Evolutionary conservation across 1,284 basidiomycete species (phyloP), one percentile per base, ranked within the genome.

Genomic region (Abortiporus biennis): DNA sequence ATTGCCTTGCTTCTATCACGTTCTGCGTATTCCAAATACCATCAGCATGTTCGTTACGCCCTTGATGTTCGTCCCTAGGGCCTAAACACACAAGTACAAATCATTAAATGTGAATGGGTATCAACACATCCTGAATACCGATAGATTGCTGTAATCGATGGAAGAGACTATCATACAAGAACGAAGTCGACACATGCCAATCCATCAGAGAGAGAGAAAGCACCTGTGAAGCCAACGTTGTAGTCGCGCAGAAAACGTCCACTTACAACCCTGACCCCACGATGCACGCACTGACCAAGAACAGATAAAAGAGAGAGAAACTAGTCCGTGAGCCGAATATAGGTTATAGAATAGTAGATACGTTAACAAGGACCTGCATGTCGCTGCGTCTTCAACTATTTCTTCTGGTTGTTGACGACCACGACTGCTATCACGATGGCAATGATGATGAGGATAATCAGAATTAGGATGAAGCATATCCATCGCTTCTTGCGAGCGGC

Each of bases 401-500:
- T 63, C 41, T 57, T 64, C 40, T 64, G 53, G 45, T 66, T 57
- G 38, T 56, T 56, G 13, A 42, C 33, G 23, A 82, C 65, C 17
- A 76, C 68, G 38, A 85, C 67, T 1, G 62, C 83, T 21, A 87
- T 62, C 27, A 85, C 65, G 44, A 82, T 70, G 32, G 64, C 85
- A 44, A 86, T 59, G 43, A 87, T 78, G 42, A 72, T 70, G 42
- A 89, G 65, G 47, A 88, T 54, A 41, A 66, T 43, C 40, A 65
- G 56, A 48, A 79, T 66, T 44, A 88, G 51, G 44, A 74, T 61
- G 76, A 92, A 91, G 68, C 91, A 93, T 59, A 92, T 92, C 88
- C 89, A 92, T 50, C 89, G 81, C 76, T 96, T 97, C 68, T 85
- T 91, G 48, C 95, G 82, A 19, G 92, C 93, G 33, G 84, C 78